These are phyloP conservation scores for Pestalotiopsis sp. DNA, from an alignment of 2,329 filamentous ascomycete species.

Conservation along the genomic window DNA sequence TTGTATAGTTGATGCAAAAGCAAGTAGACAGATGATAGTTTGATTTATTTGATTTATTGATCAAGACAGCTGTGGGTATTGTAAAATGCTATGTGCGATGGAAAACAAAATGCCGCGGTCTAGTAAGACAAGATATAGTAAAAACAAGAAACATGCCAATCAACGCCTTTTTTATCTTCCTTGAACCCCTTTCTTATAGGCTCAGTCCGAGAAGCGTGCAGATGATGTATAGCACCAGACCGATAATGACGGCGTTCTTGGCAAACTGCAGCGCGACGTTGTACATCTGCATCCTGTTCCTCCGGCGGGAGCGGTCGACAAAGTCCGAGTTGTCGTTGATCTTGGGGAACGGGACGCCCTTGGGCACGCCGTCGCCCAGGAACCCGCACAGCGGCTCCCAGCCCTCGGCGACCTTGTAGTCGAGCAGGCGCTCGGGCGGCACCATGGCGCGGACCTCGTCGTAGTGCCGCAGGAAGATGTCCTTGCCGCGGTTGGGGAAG, in stretches of 20 bases:
- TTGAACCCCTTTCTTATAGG: not conserved
- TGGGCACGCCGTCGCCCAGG: conserved; percentile 34
- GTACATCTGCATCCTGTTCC: conserved; percentile 13
- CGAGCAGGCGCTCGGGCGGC: conserved; percentile 31
- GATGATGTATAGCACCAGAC: conserved; percentile 3
- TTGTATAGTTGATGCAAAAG: not conserved
- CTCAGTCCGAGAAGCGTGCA: not conserved
- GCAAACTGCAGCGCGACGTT: conserved; percentile 6
- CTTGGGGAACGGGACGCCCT: conserved; percentile 41
- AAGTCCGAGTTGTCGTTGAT: conserved; percentile 52
- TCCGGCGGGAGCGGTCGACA: conserved; percentile 6
- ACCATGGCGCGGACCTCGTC: conserved; percentile 31
- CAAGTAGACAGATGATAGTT: not conserved
- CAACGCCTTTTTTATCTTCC: not conserved
- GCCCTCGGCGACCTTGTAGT: conserved; percentile 35
- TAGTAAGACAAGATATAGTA: not conserved
- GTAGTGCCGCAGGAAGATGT: conserved; percentile 52
- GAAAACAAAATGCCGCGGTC: not conserved
- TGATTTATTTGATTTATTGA: not conserved
- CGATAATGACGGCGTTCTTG: not conserved
- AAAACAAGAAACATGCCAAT: not conserved
- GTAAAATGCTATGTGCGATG: not conserved
- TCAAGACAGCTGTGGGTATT: not conserved
- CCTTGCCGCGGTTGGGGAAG: conserved; percentile 67
- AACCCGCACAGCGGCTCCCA: conserved; percentile 40